Percentiles rank a stretch among this genome's conserved stretches.
phyloP scores from a whole-genome alignment of 192 early-diverging fungal species.

The Podochytrium sp. region DNA sequence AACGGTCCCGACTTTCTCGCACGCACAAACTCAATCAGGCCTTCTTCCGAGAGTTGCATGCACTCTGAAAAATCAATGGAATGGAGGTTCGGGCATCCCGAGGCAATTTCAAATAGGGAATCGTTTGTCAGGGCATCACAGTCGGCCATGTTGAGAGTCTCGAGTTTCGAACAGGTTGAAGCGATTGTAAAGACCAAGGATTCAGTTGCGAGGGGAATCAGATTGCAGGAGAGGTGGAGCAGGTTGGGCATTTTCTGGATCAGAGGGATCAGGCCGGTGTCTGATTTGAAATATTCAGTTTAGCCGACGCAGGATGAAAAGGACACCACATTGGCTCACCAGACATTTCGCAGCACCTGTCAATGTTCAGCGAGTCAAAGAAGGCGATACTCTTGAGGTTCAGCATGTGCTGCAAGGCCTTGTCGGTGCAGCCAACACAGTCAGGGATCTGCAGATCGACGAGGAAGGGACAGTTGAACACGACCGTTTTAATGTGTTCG shows the following conservation, averaged over 20 bases:
- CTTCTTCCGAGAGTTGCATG: constrained; percentile 5
- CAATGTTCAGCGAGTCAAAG: not conserved
- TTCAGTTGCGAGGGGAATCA: constrained; percentile 13
- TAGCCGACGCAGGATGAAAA: not conserved
- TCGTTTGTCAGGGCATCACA: constrained; percentile 14
- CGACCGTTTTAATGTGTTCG: not conserved
- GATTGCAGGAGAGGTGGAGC: not conserved
- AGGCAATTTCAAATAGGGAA: not conserved
- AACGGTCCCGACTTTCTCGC: not conserved
- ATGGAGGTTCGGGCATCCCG: not conserved
- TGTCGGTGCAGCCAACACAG: constrained; percentile 23
- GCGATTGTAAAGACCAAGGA: not conserved
- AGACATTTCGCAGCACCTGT: constrained; percentile 27
- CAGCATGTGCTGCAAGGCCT: not conserved
- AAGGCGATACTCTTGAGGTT: not conserved
- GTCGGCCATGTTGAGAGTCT: constrained; percentile 12
- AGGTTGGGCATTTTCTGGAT: not conserved
- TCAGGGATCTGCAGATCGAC: not conserved
- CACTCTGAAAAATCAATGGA: constrained; percentile 21
- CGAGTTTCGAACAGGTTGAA: constrained; percentile 1
- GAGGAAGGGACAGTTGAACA: not conserved
- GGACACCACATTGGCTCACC: not conserved
- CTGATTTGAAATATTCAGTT: not conserved
- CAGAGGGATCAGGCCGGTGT: constrained; percentile 16
- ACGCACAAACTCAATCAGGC: constrained; percentile 5